A percentile compares a stretch with the other conserved stretches of the same genome.
phyloP scores from a whole-genome alignment of 176 grass and related monocot genomes.

The Bothriochloa decipiens region DNA sequence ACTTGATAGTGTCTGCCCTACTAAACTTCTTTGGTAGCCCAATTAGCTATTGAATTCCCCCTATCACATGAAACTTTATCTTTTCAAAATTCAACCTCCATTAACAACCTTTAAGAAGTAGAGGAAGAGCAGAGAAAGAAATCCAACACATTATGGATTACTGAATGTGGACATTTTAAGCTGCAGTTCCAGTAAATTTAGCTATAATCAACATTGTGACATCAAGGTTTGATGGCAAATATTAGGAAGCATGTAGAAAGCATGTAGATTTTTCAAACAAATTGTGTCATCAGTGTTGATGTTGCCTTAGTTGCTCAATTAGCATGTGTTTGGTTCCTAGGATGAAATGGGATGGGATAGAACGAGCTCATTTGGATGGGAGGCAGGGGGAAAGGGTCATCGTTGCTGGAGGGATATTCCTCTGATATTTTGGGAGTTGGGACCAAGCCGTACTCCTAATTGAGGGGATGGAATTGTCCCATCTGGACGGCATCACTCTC shows the following conservation, averaged over 20 bases:
- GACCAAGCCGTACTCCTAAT: neutral
- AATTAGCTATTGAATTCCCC: neutral
- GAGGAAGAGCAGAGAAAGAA: neutral
- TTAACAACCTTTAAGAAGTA: neutral
- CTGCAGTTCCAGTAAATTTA: slow-evolving; percentile 7
- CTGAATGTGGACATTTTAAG: neutral
- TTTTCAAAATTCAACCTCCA: neutral
- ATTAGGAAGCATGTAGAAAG: neutral
- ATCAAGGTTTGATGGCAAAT: neutral
- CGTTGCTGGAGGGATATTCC: neutral
- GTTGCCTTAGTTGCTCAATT: neutral
- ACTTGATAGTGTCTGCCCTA: slow-evolving; percentile 1
- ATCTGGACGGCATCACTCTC: neutral
- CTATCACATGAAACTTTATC: slow-evolving; percentile 11
- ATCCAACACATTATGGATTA: slow-evolving; percentile 24
- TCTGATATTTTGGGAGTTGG: neutral
- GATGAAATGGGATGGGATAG: neutral
- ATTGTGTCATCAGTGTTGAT: neutral
- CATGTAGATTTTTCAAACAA: slow-evolving; percentile 10
- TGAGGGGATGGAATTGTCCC: neutral
- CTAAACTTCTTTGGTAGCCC: neutral
- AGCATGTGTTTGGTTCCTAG: neutral
- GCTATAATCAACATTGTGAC: neutral
- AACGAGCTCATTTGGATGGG: neutral
- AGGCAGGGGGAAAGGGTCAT: neutral